phyloP scores from a whole-genome alignment of 2,329 filamentous ascomycete species.

The Arthroderma uncinatum region DNA sequence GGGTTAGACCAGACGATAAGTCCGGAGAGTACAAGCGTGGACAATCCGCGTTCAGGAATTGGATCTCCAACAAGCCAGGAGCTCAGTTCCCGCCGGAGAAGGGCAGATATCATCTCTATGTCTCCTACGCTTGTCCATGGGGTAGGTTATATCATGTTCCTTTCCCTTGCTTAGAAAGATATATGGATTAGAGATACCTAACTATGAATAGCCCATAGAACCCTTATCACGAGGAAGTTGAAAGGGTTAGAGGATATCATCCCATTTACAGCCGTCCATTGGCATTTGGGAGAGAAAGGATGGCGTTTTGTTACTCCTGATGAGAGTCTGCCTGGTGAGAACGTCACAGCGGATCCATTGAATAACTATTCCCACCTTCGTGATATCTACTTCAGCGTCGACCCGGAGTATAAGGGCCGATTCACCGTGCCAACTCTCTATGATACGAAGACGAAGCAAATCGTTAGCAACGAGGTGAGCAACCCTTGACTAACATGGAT shows the following conservation, averaged over 20 bases:
- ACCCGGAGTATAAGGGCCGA: constrained; percentile 61
- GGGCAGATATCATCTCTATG: constrained; percentile 85
- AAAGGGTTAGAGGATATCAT: constrained; percentile 88
- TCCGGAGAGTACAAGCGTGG: constrained; percentile 89
- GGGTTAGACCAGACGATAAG: constrained; percentile 67
- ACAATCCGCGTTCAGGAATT: constrained; percentile 68
- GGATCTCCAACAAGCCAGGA: constrained; percentile 59
- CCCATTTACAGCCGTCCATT: constrained; percentile 72
- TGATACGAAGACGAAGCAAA: constrained; percentile 57
- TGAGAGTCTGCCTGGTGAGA: constrained; percentile 48
- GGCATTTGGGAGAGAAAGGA: constrained; percentile 67
- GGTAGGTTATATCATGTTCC: constrained; percentile 31
- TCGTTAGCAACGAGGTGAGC: constrained; percentile 74
- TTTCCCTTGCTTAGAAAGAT: neutral
- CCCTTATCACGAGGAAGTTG: constrained; percentile 75
- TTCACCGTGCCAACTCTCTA: constrained; percentile 81
- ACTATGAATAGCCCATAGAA: constrained; percentile 55
- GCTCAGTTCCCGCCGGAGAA: constrained; percentile 75
- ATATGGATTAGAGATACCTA: constrained; percentile 5
- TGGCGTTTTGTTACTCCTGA: constrained; percentile 71
- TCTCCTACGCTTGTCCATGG: constrained; percentile 92
- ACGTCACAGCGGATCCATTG: constrained; percentile 45
- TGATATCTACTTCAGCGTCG: constrained; percentile 66
- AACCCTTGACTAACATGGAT: neutral
- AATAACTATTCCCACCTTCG: constrained; percentile 60